Conservation (phyloP, 139 green algal species). For the Trebouxia sp. region DNA sequence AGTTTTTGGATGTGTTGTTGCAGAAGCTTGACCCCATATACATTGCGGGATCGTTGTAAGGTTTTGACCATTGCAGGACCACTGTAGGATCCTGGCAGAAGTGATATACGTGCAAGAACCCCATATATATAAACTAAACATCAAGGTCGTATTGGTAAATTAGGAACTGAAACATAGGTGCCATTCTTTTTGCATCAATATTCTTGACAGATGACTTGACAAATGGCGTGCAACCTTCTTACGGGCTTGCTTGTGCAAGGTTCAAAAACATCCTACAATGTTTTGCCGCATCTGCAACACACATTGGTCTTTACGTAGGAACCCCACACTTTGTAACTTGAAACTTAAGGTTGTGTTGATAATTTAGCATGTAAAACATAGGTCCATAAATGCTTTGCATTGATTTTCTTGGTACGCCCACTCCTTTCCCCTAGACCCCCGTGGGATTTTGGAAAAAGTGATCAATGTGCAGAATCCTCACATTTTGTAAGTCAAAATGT, state of each 20-base stretch:
- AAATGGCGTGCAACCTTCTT: constrained; percentile 12
- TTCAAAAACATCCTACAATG: neutral
- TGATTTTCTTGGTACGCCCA: neutral
- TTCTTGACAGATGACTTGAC: constrained; percentile 19
- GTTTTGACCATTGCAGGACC: constrained; percentile 21
- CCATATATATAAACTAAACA: constrained; percentile 22
- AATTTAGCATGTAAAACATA: constrained; percentile 24
- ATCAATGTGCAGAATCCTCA: constrained; percentile 16
- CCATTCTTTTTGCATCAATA: constrained; percentile 20
- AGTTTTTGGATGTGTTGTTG: constrained; percentile 27
- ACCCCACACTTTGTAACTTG: constrained; percentile 20
- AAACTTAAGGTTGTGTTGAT: constrained; percentile 12
- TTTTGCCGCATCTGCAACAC: constrained; percentile 12
- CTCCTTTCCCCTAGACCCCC: constrained; percentile 3
- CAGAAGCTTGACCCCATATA: constrained; percentile 20
- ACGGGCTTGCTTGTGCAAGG: constrained; percentile 12
- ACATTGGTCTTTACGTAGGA: constrained; percentile 10
- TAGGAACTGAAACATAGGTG: neutral
- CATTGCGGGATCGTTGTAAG: constrained; percentile 15
- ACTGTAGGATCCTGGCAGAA: constrained; percentile 19
- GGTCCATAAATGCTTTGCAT: constrained; percentile 2
- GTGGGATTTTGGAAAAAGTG: constrained; percentile 3
- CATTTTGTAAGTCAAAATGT: constrained; percentile 9
- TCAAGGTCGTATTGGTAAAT: constrained; percentile 11
- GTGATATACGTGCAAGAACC: constrained; percentile 27